Conservation (phyloP, 768 basidiomycete genomes). For the Gymnopilus junonius region DNA sequence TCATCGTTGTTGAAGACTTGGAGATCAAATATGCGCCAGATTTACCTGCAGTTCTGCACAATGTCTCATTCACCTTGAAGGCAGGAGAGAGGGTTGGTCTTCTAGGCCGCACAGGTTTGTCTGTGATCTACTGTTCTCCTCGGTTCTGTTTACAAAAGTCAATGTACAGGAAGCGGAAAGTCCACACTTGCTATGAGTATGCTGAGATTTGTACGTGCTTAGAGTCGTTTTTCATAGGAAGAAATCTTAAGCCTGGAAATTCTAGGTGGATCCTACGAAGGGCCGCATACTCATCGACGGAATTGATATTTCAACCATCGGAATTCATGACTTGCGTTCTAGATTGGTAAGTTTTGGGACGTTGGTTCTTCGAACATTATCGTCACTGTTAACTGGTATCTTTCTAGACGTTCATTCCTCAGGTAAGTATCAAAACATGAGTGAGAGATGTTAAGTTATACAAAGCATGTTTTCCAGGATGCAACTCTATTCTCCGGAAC, state of each 20-base stretch:
- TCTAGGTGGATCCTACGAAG: conserved; percentile 69
- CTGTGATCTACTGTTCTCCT: neutral
- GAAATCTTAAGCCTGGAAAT: neutral
- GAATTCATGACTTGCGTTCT: conserved; percentile 82
- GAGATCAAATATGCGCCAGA: conserved; percentile 85
- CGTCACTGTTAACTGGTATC: neutral
- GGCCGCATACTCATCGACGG: conserved; percentile 87
- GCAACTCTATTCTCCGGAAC: conserved; percentile 84
- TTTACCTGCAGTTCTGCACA: conserved; percentile 78
- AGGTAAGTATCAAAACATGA: conserved; percentile 34
- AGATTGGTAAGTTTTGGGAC: conserved; percentile 53
- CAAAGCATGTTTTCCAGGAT: conserved; percentile 42
- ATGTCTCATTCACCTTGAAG: conserved; percentile 73
- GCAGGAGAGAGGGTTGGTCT: conserved; percentile 82
- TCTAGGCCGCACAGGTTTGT: conserved; percentile 72
- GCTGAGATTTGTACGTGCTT: conserved; percentile 70
- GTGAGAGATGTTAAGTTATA: neutral
- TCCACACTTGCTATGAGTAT: conserved; percentile 87
- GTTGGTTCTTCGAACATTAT: neutral
- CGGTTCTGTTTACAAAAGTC: neutral
- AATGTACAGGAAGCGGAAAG: conserved; percentile 74
- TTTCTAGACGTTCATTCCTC: conserved; percentile 78
- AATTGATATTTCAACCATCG: conserved; percentile 86
- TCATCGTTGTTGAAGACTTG: conserved; percentile 76
- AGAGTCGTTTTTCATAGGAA: neutral